Base-by-base conservation (phyloP, 1,139 yeast species). In the Arxiozyma heterogenica region DNA sequence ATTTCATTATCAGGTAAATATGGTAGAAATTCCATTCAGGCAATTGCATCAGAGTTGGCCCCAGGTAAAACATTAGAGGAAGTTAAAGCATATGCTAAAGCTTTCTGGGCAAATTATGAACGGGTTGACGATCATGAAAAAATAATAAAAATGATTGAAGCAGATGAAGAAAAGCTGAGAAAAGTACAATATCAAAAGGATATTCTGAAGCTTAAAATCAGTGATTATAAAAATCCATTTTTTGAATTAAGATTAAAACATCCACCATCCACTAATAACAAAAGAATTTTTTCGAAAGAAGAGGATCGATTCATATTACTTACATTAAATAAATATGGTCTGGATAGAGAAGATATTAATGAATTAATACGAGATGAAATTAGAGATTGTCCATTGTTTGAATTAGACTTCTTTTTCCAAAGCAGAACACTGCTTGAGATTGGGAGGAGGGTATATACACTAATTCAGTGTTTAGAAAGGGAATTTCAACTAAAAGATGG, bases 121-220 rank as follows among this genome's bases (percentile, higher is more conserved):
- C 82, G 80, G 55, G 82, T 86, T 55, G 93, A 86, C 39, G 91
- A 90, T 4, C 81, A 80, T 65, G 95, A 86, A 61, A 75, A 83
- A 60, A 83, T 80, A 60, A 71, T 86, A 49, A 74, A 74, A 45
- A 86, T 80, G 58, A 84, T 86, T 58, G 93, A 86, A 66, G 73
- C 74, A n/a, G 95, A 93, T 20, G 95, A 86, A 64, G 90, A 84
- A 44, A 83, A 78, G 64, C 76, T 83, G 43, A 72, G 78, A 56
- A 81, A 80, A 59, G 63, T 76, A 12, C 80, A 78, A 61, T 65
- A 82, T 39, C 90, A 84, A 61, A 83, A 81, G 63, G 90, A 84
- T 66, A 78, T 86, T 12, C 71, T 86, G 53, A 76, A 88, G 59
- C 72, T 85, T 54, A 86, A 86, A 63, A 66, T 86, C 46, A 71